Conservation (phyloP, 2,329 filamentous ascomycete species). For the Apiospora rasikravindrae region DNA sequence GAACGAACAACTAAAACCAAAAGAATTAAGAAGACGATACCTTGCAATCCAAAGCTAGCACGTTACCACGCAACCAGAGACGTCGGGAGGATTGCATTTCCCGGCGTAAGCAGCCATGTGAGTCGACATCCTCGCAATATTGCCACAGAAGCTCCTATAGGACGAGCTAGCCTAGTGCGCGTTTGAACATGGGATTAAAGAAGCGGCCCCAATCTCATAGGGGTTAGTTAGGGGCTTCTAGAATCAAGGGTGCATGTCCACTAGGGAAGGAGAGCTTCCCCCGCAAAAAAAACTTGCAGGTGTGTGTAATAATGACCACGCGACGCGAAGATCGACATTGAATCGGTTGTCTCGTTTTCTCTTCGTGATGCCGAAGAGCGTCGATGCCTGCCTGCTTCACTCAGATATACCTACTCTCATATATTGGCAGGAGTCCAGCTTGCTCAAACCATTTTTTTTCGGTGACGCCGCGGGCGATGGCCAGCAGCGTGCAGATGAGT, state of each 20-base stretch:
- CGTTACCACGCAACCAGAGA: neutral
- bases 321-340: neutral
- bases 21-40: too few species aligned
- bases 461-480: neutral
- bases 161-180: neutral
- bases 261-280: neutral
- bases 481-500: neutral
- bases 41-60: too few species aligned
- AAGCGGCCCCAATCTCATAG: neutral
- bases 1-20: too few species aligned
- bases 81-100: neutral
- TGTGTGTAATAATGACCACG: neutral
- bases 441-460: neutral
- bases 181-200: neutral
- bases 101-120: neutral
- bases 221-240: neutral
- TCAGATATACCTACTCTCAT: too few species aligned
- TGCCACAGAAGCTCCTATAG: neutral
- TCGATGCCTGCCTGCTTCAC: neutral
- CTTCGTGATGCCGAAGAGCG: neutral
- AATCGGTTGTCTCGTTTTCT: neutral
- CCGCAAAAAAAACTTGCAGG: neutral
- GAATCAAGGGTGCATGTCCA: neutral
- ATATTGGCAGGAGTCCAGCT: neutral
- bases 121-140: neutral